Percentiles rank a stretch among this genome's conserved stretches.
These are phyloP conservation scores for Solanum corneliomulleri DNA, from an alignment of 257 asterid genomes.

Conservation along the genomic window DNA sequence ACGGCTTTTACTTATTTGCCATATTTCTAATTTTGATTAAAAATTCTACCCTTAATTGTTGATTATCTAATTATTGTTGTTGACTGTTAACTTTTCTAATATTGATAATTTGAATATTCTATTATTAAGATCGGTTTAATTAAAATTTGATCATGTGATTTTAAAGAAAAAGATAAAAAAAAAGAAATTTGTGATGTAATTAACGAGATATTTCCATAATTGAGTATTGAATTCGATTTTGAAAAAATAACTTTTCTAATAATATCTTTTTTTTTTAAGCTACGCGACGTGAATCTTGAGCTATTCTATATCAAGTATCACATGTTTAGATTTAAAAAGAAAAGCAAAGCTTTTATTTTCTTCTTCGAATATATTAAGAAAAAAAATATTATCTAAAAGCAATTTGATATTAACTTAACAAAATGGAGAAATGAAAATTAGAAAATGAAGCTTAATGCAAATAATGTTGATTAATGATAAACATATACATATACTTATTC, in stretches of 20 bases:
- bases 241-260: not conserved
- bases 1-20: not conserved
- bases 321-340: not conserved
- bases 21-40: not conserved
- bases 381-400: not conserved
- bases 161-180: not conserved
- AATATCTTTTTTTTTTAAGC: not conserved
- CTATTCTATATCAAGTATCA: not conserved
- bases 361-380: not conserved
- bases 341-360: not conserved
- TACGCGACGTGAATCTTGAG: not conserved
- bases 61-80: not conserved
- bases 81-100: not conserved
- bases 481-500: not conserved
- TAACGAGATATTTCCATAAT: not conserved
- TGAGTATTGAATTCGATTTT: not conserved
- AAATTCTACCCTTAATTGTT: not conserved
- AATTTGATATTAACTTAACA: not conserved
- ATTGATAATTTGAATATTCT: not conserved
- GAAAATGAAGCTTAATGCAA: not conserved
- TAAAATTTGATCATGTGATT: not conserved
- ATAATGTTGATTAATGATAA: not conserved
- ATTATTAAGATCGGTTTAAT: not conserved
- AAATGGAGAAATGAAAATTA: not conserved
- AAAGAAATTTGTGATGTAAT: not conserved